phyloP scores from a whole-genome alignment of 352 stramenopile species.

The Aphanomyces astaci region DNA sequence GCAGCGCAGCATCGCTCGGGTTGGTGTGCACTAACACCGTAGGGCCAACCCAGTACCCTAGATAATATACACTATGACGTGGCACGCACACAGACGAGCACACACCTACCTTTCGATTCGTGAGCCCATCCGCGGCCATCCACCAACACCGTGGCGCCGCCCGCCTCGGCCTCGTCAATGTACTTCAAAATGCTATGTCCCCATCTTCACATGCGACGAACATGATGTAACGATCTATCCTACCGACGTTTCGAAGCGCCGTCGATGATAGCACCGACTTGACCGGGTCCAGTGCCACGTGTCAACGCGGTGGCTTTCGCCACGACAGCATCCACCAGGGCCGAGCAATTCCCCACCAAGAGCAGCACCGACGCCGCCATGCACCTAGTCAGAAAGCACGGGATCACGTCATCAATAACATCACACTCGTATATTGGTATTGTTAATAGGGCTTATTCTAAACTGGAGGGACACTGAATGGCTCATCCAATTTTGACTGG shows the following conservation, averaged over 20 bases:
- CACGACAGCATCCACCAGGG: slow-evolving; percentile 84
- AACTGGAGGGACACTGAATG: no score
- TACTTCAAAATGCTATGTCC: slow-evolving; percentile 84
- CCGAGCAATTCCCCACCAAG: slow-evolving; percentile 66
- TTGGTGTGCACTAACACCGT: slow-evolving; percentile 92
- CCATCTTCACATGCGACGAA: no score
- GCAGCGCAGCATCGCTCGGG: slow-evolving; percentile 79
- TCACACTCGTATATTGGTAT: no score
- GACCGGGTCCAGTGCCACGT: slow-evolving; percentile 82
- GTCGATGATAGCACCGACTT: slow-evolving; percentile 96
- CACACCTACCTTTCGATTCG: slow-evolving; percentile 27
- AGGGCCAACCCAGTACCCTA: slow-evolving; percentile 89
- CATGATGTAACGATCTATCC: neutral
- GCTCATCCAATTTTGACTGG: no score
- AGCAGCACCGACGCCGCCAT: slow-evolving; percentile 96
- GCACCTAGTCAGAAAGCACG: slow-evolving; percentile 42
- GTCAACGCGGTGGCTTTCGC: slow-evolving; percentile 78
- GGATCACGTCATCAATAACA: neutral
- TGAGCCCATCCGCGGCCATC: slow-evolving; percentile 83
- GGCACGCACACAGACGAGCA: neutral
- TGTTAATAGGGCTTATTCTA: no score
- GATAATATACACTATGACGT: neutral
- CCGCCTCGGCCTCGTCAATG: slow-evolving; percentile 86
- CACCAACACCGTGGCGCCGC: slow-evolving; percentile 84
- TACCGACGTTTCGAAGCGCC: slow-evolving; percentile 59